Evolutionary conservation across 805 yeast species (phyloP), one percentile per base, ranked within the genome.

Genomic region (Yarrowia sp.): DNA sequence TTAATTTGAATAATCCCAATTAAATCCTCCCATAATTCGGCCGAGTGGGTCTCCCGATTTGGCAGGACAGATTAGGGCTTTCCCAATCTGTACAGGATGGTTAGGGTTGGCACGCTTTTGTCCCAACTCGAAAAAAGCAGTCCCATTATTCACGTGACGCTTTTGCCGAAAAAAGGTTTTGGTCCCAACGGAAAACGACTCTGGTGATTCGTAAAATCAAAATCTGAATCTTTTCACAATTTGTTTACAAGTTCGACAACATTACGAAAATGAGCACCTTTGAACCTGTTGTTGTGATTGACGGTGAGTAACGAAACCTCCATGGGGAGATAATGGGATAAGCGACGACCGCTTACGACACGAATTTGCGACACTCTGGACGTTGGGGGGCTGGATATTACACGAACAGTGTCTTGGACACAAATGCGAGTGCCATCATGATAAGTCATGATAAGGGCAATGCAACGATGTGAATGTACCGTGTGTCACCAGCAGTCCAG

Each of bases 271-370:
- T 88, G 92, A 86, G 89, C 82, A 85, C 90, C 80, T 91, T 87
- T 81, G 96, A 92, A 86, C 93, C 96, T 83, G 96, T 70, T 89
- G 90, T 90, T 85, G 97, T 92, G 83, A 88, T 92, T 86, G 97
- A 92, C 86, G 97, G 96, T 84, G 85, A 77, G 86, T 83, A 49
- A 24, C 35, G 44, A 33, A 16, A 4, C 44, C 46, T 12, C 30
- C 32, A 36, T 36, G 30, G 26, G 16, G 19, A 3, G 26, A 32
- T 14, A 12, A 51, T 16, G 17, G 30, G 8, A 26, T 4, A 26
- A 5, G 30, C 30, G 8, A 8, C 30, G 30, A 8, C 30, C 8
- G 30, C 30, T 26, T 26, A 8, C 30, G 30, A 26, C 30, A 26
- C 30, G 30, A 5, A 5, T 26, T 26, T 4, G 30, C 30, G 30